Evolutionary conservation across 1,284 basidiomycete species (phyloP).

Genomic region (Chalciporus piperatoides): DNA sequence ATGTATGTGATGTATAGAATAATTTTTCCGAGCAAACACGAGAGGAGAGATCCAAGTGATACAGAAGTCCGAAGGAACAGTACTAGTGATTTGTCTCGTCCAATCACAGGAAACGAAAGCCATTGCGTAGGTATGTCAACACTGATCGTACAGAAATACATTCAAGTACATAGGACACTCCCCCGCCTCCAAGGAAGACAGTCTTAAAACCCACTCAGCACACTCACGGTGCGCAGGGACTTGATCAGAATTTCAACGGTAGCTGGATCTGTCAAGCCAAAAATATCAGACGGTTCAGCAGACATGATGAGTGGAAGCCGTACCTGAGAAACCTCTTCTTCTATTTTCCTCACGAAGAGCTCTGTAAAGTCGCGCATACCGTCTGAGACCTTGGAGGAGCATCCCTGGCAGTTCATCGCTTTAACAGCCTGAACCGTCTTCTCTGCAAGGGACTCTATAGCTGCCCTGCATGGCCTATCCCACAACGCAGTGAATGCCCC

Average conservation of each 20-base stretch:
- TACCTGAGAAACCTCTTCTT: constrained; percentile 7
- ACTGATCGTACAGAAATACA: too few species aligned
- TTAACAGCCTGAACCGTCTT: constrained; percentile 11
- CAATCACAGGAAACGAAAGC: too few species aligned
- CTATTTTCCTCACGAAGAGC: constrained; percentile 6
- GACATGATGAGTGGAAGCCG: not conserved
- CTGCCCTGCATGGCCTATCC: constrained; percentile 19
- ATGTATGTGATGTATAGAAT: constrained; percentile 13
- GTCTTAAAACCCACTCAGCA: too few species aligned
- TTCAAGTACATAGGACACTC: too few species aligned
- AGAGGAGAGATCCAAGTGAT: too few species aligned
- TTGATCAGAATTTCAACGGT: not conserved
- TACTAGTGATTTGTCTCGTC: too few species aligned
- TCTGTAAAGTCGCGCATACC: constrained; percentile 10
- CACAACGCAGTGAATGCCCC: constrained; percentile 7
- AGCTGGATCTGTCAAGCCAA: not conserved
- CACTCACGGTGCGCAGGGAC: too few species aligned
- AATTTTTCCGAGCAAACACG: too few species aligned
- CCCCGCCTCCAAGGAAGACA: too few species aligned
- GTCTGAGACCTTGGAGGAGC: not conserved
- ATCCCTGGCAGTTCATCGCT: constrained; percentile 4
- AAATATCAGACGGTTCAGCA: not conserved
- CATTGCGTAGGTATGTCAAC: too few species aligned
- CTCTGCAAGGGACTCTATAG: not conserved
- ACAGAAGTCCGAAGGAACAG: too few species aligned